Evolutionary conservation across 2,329 filamentous ascomycete genomes (phyloP).

Genomic region (Hypomyces rosellus): DNA sequence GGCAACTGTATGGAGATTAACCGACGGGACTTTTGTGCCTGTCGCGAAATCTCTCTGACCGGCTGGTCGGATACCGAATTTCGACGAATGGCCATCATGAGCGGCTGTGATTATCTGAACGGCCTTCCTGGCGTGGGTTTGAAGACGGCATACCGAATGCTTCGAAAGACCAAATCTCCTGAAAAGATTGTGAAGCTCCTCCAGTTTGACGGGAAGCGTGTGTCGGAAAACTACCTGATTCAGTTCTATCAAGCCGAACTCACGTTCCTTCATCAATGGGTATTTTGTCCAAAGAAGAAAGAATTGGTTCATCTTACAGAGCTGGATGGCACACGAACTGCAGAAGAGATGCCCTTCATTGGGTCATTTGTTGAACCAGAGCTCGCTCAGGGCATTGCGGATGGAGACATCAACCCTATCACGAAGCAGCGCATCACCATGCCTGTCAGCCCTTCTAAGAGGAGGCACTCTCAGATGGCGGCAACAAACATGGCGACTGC

Average conservation of each 20-base stretch:
- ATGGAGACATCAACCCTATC: conserved; percentile 80
- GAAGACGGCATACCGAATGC: conserved; percentile 86
- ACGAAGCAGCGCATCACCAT: conserved; percentile 64
- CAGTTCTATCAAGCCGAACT: conserved; percentile 80
- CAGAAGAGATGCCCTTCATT: conserved; percentile 73
- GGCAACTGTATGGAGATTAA: conserved; percentile 91
- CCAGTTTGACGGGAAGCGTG: conserved; percentile 81
- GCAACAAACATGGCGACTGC: conserved; percentile 13
- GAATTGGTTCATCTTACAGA: conserved; percentile 70
- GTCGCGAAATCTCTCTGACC: conserved; percentile 78
- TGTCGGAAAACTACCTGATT: conserved; percentile 76
- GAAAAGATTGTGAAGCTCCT: conserved; percentile 77
- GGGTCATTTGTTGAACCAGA: conserved; percentile 64
- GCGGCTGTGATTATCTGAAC: conserved; percentile 91
- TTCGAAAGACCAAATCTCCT: conserved; percentile 83
- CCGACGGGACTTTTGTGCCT: conserved; percentile 80
- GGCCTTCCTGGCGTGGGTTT: conserved; percentile 80
- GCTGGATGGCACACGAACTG: conserved; percentile 54
- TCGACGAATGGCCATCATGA: conserved; percentile 90
- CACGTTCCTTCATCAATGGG: conserved; percentile 91
- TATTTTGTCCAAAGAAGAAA: conserved; percentile 72
- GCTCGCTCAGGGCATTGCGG: conserved; percentile 67
- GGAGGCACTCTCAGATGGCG: conserved; percentile 33
- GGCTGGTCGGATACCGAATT: conserved; percentile 93
- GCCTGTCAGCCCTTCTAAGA: conserved; percentile 35